phyloP scores from a whole-genome alignment of 2,329 filamentous ascomycete species.

The Aspergillus sp. region DNA sequence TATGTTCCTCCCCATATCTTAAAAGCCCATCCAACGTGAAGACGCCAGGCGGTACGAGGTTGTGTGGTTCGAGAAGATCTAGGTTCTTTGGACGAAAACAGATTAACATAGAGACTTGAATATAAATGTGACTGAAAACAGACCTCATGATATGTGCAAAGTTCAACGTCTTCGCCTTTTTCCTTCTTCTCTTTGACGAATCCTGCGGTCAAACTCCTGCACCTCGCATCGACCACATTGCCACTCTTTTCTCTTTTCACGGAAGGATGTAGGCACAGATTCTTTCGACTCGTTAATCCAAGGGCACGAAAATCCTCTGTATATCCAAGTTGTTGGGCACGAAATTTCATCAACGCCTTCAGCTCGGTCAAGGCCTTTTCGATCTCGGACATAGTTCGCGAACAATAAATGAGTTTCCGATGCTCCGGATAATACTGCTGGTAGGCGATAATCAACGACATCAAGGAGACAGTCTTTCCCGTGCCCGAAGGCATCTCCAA shows the following conservation, averaged over 20 bases:
- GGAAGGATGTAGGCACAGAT: constrained; percentile 88
- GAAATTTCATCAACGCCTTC: constrained; percentile 90
- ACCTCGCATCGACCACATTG: constrained; percentile 86
- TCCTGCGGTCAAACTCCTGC: constrained; percentile 86
- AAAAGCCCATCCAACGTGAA: constrained; percentile 90
- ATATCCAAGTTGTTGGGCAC: constrained; percentile 75
- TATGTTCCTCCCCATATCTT: constrained; percentile 85
- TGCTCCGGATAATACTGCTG: constrained; percentile 90
- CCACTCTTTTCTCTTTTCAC: constrained; percentile 97
- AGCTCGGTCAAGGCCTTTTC: constrained; percentile 93
- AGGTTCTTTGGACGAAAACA: constrained; percentile 55
- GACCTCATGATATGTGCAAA: constrained; percentile 93
- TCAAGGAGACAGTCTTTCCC: constrained; percentile 89
- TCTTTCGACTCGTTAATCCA: constrained; percentile 92
- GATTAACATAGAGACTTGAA: constrained; percentile 13
- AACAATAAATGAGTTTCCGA: constrained; percentile 96
- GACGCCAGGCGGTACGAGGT: constrained; percentile 85
- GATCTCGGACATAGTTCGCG: constrained; percentile 98
- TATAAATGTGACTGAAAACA: constrained; percentile 15
- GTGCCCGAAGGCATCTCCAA: constrained; percentile 98
- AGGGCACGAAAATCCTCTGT: constrained; percentile 90
- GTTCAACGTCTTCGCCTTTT: constrained; percentile 82
- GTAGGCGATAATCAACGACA: constrained; percentile 93
- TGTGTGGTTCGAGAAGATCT: constrained; percentile 88
- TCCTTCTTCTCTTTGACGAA: constrained; percentile 98